Evolutionary conservation across 2,329 filamentous ascomycete genomes (phyloP), one percentile per base, ranked within the genome.

Genomic region (Ophiostoma himal-ulmi): DNA sequence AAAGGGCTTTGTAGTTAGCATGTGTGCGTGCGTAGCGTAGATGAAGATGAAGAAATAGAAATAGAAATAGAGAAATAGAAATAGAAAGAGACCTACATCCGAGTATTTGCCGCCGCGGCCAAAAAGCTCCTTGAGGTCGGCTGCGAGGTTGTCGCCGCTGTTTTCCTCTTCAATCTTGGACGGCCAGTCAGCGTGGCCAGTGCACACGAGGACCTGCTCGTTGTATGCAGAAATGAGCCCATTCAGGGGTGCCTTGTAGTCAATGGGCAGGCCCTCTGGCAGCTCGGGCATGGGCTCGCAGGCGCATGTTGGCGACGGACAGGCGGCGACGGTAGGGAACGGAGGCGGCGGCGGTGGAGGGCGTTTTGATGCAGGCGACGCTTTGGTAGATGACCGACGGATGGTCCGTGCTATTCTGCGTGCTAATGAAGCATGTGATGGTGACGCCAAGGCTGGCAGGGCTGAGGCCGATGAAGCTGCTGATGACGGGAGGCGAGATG

Each of bases 131-230:
- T 92, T 94, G 71, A 97, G 78, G 70, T 91, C 89, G 52, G 89
- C 88, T 6, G 89, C 88, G 22, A 94, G 78, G 74, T 89, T 89
- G 74, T 88, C 84, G 20, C 82, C 86, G 76, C 80, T 85, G 75
- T 89, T 87, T 72, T 96, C 93, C 65, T 96, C 89, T 77, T 96
- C 93, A 73, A 97, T 96, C 71, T 87, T 86, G 76, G 91, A 94
- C 37, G 84, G 83, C 94, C 94, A 97, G 80, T 96, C 91, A 39
- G 84, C 81, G 72, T 88, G 87, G 5, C 92, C 93, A 0, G 93
- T 96, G 73, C 91, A 94, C 17, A 97, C 84, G 11, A 98, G 80
- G 3, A 97, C 86, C 75, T 97, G 93, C 79, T 96, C 90, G 0
- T 88, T 84, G 77, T 97, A 96, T 0, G 85, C 82, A 1, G 90